Base-by-base conservation (phyloP, 331 rosid genomes). In the Spiraea crenata region DNA sequence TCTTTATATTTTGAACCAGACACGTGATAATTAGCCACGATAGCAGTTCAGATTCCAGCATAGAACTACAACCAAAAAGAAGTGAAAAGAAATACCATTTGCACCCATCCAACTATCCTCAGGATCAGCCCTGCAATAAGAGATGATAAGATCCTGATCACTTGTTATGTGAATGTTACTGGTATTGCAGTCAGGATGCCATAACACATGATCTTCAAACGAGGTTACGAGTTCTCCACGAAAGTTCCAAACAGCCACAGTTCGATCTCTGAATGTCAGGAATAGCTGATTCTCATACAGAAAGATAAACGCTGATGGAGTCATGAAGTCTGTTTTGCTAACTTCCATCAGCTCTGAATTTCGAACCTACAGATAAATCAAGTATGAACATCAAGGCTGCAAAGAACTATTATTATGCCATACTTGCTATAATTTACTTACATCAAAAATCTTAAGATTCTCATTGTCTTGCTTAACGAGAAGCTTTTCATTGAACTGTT, bases 161-260 rank as follows among this genome's bases (percentile, higher is more conserved):
- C 98, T 89, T 17, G 98, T 92, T 75, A 92, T 92, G 50, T 89
- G 89, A 74, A 92, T 92, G 57, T 92, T 92, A 75, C 87, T 92
- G 34, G 98, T 92, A 72, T 92, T 92, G 86, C 98, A 92, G 77
- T 92, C 96, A 59, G 98, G 98, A 81, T 92, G 96, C 96, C 95
- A 89, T 84, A 92, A 80, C 66, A 92, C 87, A 74, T 89, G 98
- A 72, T 92, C 98, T 79, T 92, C 98, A 69, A 92, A 92, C 6
- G 98, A 89, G 41, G 98, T 92, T 20, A 92, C 98, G 73, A 92
- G 96, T 86, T 92, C 96, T 55, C 98, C 98, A 52, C 96, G 98
- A 70, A 92, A 89, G 83, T 92, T 92, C 98, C 98, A 92, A 20
- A 92, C 98, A 50, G 96, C 96, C 76, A 92, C 98, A 41, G 88